Base-by-base conservation (phyloP, 1,284 basidiomycete species). In the Coniferiporia weirii region DNA sequence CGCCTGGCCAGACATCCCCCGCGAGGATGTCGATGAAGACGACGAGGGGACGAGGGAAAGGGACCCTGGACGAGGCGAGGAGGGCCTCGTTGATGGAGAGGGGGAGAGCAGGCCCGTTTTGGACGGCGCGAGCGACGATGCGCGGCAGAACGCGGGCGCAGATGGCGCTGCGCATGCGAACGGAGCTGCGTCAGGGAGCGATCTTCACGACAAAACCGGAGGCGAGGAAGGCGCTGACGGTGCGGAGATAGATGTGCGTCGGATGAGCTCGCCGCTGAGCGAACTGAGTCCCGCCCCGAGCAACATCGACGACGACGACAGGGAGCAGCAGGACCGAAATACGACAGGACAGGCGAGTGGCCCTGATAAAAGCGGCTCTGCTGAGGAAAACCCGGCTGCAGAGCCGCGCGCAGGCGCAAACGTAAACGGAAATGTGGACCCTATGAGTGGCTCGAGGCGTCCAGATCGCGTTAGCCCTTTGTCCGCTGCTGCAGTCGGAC, bases 271-370 rank as follows among this genome's bases (percentile, higher is more conserved):
- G 4, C 59, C 59, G 17, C 45, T 60, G 40, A 60, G 59, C 40
- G 59, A 60, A 38, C 59, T 60, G 20, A 60, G 59, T 44, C 59
- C 59, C 15, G 59, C 54, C 9, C 59, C 59, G 17, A 50, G 40
- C 38, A 48, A 60, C 22, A 48, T 51, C 19, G 59, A 60, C 15
- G 54, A 52, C 7, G 54, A 51, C 15, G 17, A 36, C 27, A 49
- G 50, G 55, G 55, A 56, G 10, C 54, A 56, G 10, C 54, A 52
- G 44, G 53, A 44, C 2, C 27, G 22, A 19, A 36, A 47, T n/a
- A 44, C 27, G 15, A 43, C n/a, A 15, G 45, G n/a, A n/a, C n/a
- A n/a, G n/a, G n/a, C n/a, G n/a, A n/a, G 22, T 36, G 49, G 43
- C 15, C 27, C 27, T 27, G 43, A 51, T 13, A 43, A 51, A 44